Percentiles rank a stretch among this genome's conserved stretches.
phyloP scores from a whole-genome alignment of 441 rosid genomes.

The Populus hybrid region DNA sequence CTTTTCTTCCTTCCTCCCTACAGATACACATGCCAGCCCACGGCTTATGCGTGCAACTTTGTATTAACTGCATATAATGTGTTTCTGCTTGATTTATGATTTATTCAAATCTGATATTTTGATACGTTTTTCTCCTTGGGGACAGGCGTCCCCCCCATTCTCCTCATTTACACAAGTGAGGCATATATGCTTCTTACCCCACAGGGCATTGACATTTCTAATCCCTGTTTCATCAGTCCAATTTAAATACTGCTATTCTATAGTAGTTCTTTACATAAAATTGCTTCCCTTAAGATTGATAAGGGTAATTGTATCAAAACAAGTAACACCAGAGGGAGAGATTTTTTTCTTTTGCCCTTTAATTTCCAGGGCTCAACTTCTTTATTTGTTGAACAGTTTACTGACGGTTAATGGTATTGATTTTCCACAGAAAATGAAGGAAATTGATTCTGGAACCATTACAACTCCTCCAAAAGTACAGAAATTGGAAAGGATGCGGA shows the following conservation, averaged over 20 bases:
- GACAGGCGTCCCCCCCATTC: too few species aligned
- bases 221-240: neutral
- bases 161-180: neutral
- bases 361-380: neutral
- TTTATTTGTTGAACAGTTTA: neutral
- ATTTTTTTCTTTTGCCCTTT: neutral
- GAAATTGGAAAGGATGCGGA: conserved; percentile 61
- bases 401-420: neutral
- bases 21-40: neutral
- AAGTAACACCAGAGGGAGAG: neutral
- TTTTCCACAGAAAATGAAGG: conserved; percentile 52
- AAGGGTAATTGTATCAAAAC: neutral
- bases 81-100: neutral
- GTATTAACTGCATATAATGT: neutral
- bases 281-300: neutral
- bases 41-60: neutral
- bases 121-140: neutral
- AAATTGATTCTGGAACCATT: conserved; percentile 36
- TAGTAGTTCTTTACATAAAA: neutral
- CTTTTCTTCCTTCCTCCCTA: neutral
- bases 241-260: neutral
- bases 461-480: conserved; percentile 64
- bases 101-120: neutral
- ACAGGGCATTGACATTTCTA: neutral
- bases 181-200: neutral